Base-by-base conservation (phyloP, 2,329 filamentous ascomycete species). In the Xylariaceae sp. region DNA sequence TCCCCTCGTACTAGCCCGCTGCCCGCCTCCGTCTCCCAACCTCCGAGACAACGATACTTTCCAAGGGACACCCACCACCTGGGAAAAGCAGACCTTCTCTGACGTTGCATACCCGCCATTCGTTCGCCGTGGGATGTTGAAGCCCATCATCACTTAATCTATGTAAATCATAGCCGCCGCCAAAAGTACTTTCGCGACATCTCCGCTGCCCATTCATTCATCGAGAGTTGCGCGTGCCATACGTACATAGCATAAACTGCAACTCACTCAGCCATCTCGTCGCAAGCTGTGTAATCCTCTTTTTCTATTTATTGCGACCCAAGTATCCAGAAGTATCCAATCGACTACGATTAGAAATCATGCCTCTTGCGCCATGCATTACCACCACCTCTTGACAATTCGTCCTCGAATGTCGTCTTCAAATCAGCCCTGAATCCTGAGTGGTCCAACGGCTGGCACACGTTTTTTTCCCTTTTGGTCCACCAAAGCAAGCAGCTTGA, bases 391-490 rank as follows among this genome's bases (percentile, higher is more conserved):
- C 44, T 45, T 60, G 29, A 56, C 52, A 45, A 42, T 47, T 57
- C 50, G 49, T 52, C 45, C 54, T 60, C 45, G 51, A 63, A 45
- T 47, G 32, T 52, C 48, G 42, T 56, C 54, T 52, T 54, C 54
- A 52, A 59, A 46, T 32, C 44, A 44, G 56, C 32, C 55, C 44
- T 53, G 49, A 42, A 45, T 49, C 48, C 57, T 60, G 57, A 62
- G 50, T 62, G 57, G 60, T 57, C 60, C 60, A 58, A 62, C 56
- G 53, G 52, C 52, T 47, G 44, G 51, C 45, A 51, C 44, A 56
- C 32, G 3, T 10, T 37, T 37, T 37, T 37, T 37, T 37, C 12
- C 14, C 14, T 37, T 37, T 37, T 37, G 32, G 7, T 16, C 14
- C 32, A 37, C 32, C 32, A 7, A 16, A 16, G 32, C 9, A 12